phyloP scores from a whole-genome alignment of 2,329 filamentous ascomycete species.

The Ilyonectria mors-panacis region DNA sequence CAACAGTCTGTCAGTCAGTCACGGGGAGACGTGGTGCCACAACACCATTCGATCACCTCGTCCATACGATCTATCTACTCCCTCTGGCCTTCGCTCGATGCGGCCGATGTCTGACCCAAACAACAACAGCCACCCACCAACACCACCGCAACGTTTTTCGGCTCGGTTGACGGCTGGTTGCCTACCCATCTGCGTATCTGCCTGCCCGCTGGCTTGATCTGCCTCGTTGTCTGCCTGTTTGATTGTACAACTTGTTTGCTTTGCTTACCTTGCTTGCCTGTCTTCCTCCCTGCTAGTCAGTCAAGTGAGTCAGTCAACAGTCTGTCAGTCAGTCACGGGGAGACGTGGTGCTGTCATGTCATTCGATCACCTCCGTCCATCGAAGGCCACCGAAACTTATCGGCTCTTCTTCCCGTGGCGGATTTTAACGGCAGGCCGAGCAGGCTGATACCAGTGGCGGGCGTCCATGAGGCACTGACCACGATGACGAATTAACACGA shows the following conservation, averaged over 20 bases:
- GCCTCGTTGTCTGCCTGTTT: neutral
- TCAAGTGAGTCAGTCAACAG: neutral
- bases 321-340: neutral
- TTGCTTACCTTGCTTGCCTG: conserved; percentile 7
- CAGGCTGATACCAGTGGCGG: conserved; percentile 13
- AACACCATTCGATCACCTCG: conserved; percentile 18
- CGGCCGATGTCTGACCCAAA: conserved; percentile 9
- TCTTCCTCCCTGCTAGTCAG: neutral
- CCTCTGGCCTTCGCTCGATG: neutral
- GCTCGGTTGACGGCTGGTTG: neutral
- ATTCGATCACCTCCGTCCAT: conserved; percentile 17
- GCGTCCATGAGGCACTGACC: conserved; percentile 12
- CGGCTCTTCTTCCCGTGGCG: conserved; percentile 9
- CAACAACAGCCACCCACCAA: conserved; percentile 6
- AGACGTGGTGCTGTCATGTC: conserved; percentile 17
- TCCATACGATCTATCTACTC: no score
- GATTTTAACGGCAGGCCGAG: conserved; percentile 12
- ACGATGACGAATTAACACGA: conserved; percentile 16
- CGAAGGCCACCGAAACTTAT: conserved; percentile 28
- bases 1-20: no score
- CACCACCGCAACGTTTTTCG: neutral
- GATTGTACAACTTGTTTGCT: neutral
- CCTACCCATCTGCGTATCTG: neutral
- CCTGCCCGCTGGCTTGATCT: conserved; percentile 4
- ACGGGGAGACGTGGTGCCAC: conserved; percentile 19